Evolutionary conservation across 83 land plant genomes (phyloP), one percentile per base, ranked within the genome.

Genomic region (Thuja plicata): DNA sequence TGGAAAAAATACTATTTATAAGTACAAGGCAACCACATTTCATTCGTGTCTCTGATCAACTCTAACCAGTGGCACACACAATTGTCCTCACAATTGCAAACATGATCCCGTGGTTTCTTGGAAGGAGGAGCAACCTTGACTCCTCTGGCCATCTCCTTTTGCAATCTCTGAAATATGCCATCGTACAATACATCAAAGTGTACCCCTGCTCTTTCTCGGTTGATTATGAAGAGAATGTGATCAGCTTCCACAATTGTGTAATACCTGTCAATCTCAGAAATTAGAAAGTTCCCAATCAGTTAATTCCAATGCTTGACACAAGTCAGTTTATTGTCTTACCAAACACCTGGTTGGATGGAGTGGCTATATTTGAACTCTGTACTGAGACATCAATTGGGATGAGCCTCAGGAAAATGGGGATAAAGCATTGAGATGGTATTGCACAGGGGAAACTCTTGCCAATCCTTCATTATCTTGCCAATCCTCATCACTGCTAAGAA

Each of bases 391-490:
- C 90, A 88, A 71, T 93, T 34, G 8, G 99, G 97, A 88, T 98
- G 99, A 66, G 94, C 94, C 77, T 88, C 82, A n/a, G 99, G 99
- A 81, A 95, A 32, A 46, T 94, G 91, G 46, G 99, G 99, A 87
- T 97, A 97, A 35, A 94, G 94, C 96, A 94, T 95, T 54, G 99
- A 98, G 77, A 96, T 91, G n/a, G 99, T 98, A 92, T 98, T n/a
- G n/a, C n/a, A n/a, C n/a, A n/a, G n/a, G n/a, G n/a, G n/a, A n/a
- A n/a, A n/a, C n/a, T n/a, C n/a, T 98, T 24, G 97, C 89, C 15
- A 99, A 99, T 87, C 99, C 99, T 87, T 98, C 99, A 90, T 98
- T 98, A 90, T 98, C 99, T 87, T n/a, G n/a, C n/a, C n/a, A n/a
- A n/a, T n/a, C n/a, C n/a, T n/a, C n/a, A n/a, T n/a, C n/a, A n/a